Evolutionary conservation across 495 filamentous ascomycete genomes (phyloP).

Genomic region (Podospora anserina): DNA sequence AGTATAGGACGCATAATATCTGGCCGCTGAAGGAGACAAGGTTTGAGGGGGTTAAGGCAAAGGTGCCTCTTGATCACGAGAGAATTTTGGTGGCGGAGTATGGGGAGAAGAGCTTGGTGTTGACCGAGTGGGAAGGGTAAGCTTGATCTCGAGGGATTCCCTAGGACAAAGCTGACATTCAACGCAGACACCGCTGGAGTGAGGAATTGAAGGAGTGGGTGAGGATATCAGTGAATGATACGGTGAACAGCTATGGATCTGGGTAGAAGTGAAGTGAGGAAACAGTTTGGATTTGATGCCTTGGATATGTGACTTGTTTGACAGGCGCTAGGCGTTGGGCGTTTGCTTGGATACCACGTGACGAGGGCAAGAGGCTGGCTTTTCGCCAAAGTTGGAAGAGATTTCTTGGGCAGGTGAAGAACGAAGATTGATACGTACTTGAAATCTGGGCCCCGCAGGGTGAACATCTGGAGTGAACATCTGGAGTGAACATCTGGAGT

Average conservation of each 20-base stretch:
- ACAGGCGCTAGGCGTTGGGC: not conserved
- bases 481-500: no score
- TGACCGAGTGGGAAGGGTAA: slow-evolving; percentile 62
- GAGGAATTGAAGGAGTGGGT: slow-evolving; percentile 48
- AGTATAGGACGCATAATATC: slow-evolving; percentile 65
- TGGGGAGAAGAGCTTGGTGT: slow-evolving; percentile 59
- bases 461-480: no score
- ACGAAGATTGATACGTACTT: not conserved
- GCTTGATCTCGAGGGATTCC: slow-evolving; percentile 21
- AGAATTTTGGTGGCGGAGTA: slow-evolving; percentile 75
- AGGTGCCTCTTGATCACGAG: slow-evolving; percentile 73
- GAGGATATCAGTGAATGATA: slow-evolving; percentile 29
- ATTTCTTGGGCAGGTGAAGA: not conserved
- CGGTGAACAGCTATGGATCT: slow-evolving; percentile 16
- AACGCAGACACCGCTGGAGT: slow-evolving; percentile 46
- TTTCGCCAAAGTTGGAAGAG: not conserved
- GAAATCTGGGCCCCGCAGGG: no score
- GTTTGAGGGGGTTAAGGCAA: slow-evolving; percentile 74
- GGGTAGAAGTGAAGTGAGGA: not conserved
- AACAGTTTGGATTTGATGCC: not conserved
- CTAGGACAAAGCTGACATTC: slow-evolving; percentile 15
- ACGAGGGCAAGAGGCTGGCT: not conserved
- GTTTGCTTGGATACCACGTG: not conserved
- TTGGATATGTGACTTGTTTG: slow-evolving; percentile 8
- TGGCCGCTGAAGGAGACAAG: slow-evolving; percentile 73